Percentiles rank a stretch among this genome's conserved stretches.
Conservation (phyloP, 2,329 filamentous ascomycete species). For the Neonectria ditissima region DNA sequence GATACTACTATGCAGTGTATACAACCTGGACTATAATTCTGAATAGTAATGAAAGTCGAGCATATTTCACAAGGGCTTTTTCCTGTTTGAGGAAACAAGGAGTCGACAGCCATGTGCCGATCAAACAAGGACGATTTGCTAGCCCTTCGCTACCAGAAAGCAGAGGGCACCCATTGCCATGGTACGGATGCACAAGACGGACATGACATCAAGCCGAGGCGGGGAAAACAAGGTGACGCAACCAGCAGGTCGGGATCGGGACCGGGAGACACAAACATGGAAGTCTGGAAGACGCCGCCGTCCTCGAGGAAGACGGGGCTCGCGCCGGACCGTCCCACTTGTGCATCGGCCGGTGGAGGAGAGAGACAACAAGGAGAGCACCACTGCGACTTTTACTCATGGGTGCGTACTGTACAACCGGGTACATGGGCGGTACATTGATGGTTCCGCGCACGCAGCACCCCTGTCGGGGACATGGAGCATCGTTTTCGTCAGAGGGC, state of each 20-base stretch:
- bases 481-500: constrained; percentile 10
- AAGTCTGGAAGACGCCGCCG: constrained; percentile 19
- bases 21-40: not conserved
- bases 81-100: not conserved
- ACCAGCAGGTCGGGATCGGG: constrained; percentile 23
- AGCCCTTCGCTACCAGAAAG: not conserved
- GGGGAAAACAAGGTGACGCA: constrained; percentile 8
- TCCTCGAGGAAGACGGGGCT: constrained; percentile 11
- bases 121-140: not conserved
- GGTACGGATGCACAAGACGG: not conserved
- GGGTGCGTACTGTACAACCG: not conserved
- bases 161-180: not conserved
- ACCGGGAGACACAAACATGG: constrained; percentile 14
- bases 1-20: too few relatives aligned
- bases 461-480: constrained; percentile 10
- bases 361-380: not conserved
- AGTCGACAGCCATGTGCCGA: not conserved
- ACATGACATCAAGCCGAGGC: not conserved
- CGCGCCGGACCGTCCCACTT: constrained; percentile 38
- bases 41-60: not conserved
- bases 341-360: constrained; percentile 14
- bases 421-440: constrained; percentile 12
- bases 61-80: not conserved
- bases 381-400: not conserved
- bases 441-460: not conserved